Conservation (phyloP, 1,284 basidiomycete genomes). For the Moesziomyces aphidis region DNA sequence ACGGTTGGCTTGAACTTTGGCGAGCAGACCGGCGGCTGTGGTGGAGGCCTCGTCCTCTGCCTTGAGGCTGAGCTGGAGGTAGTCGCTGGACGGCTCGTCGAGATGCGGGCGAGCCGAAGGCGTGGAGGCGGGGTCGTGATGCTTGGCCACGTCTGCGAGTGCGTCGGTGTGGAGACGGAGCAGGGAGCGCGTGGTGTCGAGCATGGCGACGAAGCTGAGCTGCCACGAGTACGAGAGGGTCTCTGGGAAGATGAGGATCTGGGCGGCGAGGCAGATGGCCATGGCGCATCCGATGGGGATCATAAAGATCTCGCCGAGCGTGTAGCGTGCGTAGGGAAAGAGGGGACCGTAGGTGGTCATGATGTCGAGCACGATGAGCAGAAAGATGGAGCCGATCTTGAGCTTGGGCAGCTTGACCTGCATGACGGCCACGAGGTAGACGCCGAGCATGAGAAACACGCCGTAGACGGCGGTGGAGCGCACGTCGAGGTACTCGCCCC, state of each 20-base stretch:
- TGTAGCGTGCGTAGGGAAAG: slow-evolving; percentile 77
- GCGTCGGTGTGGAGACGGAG: slow-evolving; percentile 22
- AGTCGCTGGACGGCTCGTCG: slow-evolving; percentile 13
- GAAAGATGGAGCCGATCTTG: slow-evolving; percentile 71
- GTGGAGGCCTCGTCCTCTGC: slow-evolving; percentile 29
- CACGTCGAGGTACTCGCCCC: slow-evolving; percentile 78
- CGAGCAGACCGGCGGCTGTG: slow-evolving; percentile 13
- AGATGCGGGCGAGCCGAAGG: slow-evolving; percentile 1
- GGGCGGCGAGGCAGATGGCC: slow-evolving; percentile 56
- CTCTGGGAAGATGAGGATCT: slow-evolving; percentile 79
- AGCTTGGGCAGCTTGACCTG: slow-evolving; percentile 77
- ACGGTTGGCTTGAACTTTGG: slow-evolving; percentile 19
- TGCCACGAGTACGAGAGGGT: slow-evolving; percentile 74
- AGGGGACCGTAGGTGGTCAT: slow-evolving; percentile 71
- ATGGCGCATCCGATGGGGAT: slow-evolving; percentile 45
- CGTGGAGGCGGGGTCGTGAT: slow-evolving; percentile 2
- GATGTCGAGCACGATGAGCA: slow-evolving; percentile 55
- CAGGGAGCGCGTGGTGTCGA: slow-evolving; percentile 20
- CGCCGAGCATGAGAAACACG: slow-evolving; percentile 77
- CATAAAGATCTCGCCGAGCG: slow-evolving; percentile 69
- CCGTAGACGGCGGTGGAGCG: slow-evolving; percentile 74
- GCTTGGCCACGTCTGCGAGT: slow-evolving; percentile 18
- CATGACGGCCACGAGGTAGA: slow-evolving; percentile 74
- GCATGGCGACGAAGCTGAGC: slow-evolving; percentile 62
- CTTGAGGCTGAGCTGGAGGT: slow-evolving; percentile 15